phyloP scores from a whole-genome alignment of 768 basidiomycete genomes.

The Amanita muscaria region DNA sequence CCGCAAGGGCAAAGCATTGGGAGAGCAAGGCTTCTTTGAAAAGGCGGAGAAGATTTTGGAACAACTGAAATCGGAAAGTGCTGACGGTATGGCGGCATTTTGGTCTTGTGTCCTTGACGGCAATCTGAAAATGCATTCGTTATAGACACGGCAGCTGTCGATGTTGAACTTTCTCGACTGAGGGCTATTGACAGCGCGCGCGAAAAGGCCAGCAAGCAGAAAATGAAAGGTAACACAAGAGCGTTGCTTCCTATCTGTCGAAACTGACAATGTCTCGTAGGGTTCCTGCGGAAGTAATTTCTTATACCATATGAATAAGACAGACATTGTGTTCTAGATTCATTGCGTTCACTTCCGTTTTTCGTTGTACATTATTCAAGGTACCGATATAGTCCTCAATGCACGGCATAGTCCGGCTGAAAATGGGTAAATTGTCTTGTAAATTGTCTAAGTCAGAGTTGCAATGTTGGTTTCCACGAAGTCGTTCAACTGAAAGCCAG shows the following conservation, averaged over 20 bases:
- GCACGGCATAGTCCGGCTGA: too few relatives aligned
- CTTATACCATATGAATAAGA: conserved; percentile 14
- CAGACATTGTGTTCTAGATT: too few relatives aligned
- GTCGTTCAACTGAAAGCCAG: conserved; percentile 42
- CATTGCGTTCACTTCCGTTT: not conserved
- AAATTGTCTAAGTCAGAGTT: conserved; percentile 32
- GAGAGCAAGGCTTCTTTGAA: conserved; percentile 69
- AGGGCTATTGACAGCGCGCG: conserved; percentile 57
- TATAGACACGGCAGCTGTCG: conserved; percentile 47
- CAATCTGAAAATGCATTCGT: conserved; percentile 4
- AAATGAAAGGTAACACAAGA: conserved; percentile 53
- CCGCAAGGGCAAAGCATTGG: conserved; percentile 72
- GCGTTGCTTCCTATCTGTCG: not conserved
- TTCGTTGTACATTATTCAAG: not conserved
- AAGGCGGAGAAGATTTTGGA: conserved; percentile 58
- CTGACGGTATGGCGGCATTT: conserved; percentile 35
- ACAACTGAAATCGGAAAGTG: conserved; percentile 56
- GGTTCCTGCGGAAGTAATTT: conserved; percentile 41
- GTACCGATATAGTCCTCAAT: too few relatives aligned
- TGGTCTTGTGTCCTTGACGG: conserved; percentile 1
- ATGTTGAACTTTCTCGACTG: conserved; percentile 57
- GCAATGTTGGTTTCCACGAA: conserved; percentile 55
- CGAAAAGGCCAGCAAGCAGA: conserved; percentile 56
- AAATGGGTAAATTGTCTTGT: too few relatives aligned
- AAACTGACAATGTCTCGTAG: conserved; percentile 19